phyloP scores from a whole-genome alignment of 306 rosid genomes.

The Myrica gale region DNA sequence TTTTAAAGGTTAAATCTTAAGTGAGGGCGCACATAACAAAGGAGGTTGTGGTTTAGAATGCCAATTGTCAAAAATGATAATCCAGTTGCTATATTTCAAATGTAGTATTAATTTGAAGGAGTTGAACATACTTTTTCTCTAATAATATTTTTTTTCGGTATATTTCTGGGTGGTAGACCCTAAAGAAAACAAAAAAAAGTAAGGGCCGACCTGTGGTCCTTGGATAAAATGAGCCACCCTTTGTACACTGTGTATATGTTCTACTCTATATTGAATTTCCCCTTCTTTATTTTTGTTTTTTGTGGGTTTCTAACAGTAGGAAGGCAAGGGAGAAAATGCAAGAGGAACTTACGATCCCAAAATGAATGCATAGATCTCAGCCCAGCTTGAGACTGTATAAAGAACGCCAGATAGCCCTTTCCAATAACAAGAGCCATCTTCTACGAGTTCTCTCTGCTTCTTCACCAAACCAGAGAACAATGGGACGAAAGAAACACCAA shows the following conservation, averaged over 20 bases:
- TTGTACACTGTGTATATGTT: constrained; percentile 6
- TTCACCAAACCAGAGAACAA: constrained; percentile 68
- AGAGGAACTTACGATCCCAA: constrained; percentile 49
- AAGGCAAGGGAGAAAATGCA: neutral
- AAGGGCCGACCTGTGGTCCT: constrained; percentile 16
- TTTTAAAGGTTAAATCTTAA: too few relatives aligned
- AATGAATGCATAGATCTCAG: constrained; percentile 93
- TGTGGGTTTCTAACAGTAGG: neutral
- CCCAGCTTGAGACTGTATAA: constrained; percentile 88
- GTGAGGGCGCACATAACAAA: too few relatives aligned
- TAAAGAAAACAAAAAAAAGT: neutral
- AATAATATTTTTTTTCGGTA: neutral
- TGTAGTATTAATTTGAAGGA: too few relatives aligned
- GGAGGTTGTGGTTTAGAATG: too few relatives aligned
- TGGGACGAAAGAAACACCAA: constrained; percentile 81
- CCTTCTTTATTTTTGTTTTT: neutral
- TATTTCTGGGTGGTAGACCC: constrained; percentile 13
- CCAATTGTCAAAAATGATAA: too few relatives aligned
- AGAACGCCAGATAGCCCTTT: constrained; percentile 78
- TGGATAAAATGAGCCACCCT: constrained; percentile 6
- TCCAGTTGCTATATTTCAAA: too few relatives aligned
- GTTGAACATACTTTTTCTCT: too few relatives aligned
- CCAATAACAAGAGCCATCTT: constrained; percentile 62
- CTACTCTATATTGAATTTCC: constrained; percentile 3
- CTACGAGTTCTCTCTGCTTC: constrained; percentile 62